These are phyloP conservation scores for Sherardia arvensis DNA, from an alignment of 257 asterid genomes.

Conservation along the genomic window DNA sequence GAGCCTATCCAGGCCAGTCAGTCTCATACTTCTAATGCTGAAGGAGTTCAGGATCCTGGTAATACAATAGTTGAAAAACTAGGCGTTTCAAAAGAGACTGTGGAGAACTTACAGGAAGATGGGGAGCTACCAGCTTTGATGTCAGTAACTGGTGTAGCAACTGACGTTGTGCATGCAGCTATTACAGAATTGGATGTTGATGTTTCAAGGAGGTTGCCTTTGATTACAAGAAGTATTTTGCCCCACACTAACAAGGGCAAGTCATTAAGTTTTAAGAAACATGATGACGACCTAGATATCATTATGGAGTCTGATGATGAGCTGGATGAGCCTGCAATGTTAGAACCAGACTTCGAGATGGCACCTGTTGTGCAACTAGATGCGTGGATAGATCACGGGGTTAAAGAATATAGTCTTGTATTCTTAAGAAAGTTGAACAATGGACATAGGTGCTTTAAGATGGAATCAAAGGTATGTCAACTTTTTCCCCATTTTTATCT, in stretches of 20 bases:
- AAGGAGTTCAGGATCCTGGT: conserved; percentile 38
- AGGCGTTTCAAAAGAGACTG: conserved; percentile 42
- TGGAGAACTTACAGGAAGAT: conserved; percentile 66
- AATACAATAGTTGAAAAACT: conserved; percentile 27
- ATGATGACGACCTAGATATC: conserved; percentile 66
- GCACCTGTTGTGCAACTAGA: conserved; percentile 16
- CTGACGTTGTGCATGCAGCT: conserved; percentile 33
- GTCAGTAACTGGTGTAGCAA: conserved; percentile 30
- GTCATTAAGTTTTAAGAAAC: conserved; percentile 56
- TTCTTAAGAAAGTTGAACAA: conserved; percentile 43
- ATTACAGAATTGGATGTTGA: conserved; percentile 37
- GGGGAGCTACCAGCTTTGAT: conserved; percentile 82
- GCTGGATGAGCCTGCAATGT: conserved; percentile 49
- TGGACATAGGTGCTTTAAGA: conserved; percentile 38
- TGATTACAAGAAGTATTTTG: conserved; percentile 54
- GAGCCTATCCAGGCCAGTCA: conserved; percentile 25
- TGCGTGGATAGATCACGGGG: conserved; percentile 56
- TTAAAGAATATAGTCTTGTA: conserved; percentile 53
- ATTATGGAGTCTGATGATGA: conserved; percentile 78
- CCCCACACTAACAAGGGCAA: conserved; percentile 61
- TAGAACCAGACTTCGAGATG: conserved; percentile 41
- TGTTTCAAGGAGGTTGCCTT: conserved; percentile 44
- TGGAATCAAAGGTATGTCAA: conserved; percentile 71
- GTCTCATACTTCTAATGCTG: conserved; percentile 28
- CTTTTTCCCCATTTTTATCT: conserved; percentile 13